phyloP scores from a whole-genome alignment of 441 rosid species.

The Pelargonium fulgidum region DNA sequence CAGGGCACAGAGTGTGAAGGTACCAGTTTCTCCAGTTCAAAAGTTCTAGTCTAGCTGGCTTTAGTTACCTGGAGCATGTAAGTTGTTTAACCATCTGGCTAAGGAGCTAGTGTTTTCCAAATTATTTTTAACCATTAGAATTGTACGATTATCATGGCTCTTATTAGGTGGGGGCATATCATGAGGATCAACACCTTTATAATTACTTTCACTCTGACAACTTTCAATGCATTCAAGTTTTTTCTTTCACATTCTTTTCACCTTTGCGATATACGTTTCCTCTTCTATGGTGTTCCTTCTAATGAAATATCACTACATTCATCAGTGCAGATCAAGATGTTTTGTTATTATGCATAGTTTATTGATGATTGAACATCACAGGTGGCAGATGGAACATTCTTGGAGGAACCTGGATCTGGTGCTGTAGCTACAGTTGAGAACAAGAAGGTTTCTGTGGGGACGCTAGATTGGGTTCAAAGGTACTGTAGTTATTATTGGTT shows the following conservation, averaged over 20 bases:
- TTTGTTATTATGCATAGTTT: not conserved
- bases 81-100: not conserved
- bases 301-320: not conserved
- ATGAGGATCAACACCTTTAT: not conserved
- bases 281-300: not conserved
- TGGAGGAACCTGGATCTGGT: slow-evolving; percentile 95
- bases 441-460: slow-evolving; percentile 80
- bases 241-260: no score
- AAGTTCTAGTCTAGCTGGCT: slow-evolving; percentile 10
- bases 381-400: slow-evolving; percentile 78
- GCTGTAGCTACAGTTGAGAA: slow-evolving; percentile 58
- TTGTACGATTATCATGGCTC: not conserved
- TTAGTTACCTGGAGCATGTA: not conserved
- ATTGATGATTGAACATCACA: slow-evolving; percentile 20
- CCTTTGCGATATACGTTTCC: not conserved
- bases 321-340: not conserved
- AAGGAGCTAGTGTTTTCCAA: not conserved
- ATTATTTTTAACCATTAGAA: not conserved
- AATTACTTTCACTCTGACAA: not conserved
- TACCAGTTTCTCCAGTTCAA: slow-evolving; percentile 21
- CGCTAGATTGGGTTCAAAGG: slow-evolving; percentile 88
- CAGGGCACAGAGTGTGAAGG: slow-evolving; percentile 49
- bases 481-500: slow-evolving; percentile 22
- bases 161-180: not conserved
- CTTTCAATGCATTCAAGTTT: no score